phyloP scores from a whole-genome alignment of 1,284 basidiomycete genomes.

The Butyriboletus appendiculatus region DNA sequence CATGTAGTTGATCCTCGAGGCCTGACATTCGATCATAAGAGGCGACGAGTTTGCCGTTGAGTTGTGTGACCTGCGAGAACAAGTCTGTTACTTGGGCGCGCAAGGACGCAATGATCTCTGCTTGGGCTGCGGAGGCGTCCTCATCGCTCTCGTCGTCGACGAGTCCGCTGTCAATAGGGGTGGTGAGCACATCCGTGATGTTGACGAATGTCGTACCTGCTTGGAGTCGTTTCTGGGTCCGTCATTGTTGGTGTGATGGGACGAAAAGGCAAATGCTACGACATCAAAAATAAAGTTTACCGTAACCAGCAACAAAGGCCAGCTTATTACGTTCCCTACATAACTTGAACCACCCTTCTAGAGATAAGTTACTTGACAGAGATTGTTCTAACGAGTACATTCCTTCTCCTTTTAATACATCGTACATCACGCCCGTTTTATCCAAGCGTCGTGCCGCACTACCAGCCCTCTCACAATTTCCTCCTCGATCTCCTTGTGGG shows the following conservation, averaged over 20 bases:
- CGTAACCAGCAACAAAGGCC: not conserved
- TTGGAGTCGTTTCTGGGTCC: slow-evolving; percentile 4
- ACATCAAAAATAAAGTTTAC: slow-evolving; percentile 18
- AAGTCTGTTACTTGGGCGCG: slow-evolving; percentile 84
- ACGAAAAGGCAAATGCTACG: not conserved
- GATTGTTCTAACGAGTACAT: not conserved
- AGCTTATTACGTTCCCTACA: not conserved
- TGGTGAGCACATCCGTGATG: slow-evolving; percentile 9
- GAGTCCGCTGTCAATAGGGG: not conserved
- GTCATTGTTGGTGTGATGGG: slow-evolving; percentile 14
- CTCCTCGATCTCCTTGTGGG: slow-evolving; percentile 87
- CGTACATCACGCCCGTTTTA: slow-evolving; percentile 23
- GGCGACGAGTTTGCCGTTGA: slow-evolving; percentile 90
- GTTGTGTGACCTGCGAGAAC: slow-evolving; percentile 85
- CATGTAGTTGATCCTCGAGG: slow-evolving; percentile 89
- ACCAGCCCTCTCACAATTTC: slow-evolving; percentile 83
- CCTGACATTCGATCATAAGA: slow-evolving; percentile 92
- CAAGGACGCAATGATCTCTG: slow-evolving; percentile 75
- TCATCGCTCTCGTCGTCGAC: slow-evolving; percentile 28
- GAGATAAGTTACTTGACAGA: not conserved
- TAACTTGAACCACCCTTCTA: not conserved
- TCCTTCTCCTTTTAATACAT: not conserved
- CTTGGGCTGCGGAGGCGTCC: slow-evolving; percentile 59
- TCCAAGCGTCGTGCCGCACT: slow-evolving; percentile 75
- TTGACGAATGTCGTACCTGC: slow-evolving; percentile 17